Percentiles rank a stretch among this genome's conserved stretches.
These are phyloP conservation scores for Monilinia polystroma DNA, from an alignment of 2,329 filamentous ascomycete genomes.

Conservation along the genomic window DNA sequence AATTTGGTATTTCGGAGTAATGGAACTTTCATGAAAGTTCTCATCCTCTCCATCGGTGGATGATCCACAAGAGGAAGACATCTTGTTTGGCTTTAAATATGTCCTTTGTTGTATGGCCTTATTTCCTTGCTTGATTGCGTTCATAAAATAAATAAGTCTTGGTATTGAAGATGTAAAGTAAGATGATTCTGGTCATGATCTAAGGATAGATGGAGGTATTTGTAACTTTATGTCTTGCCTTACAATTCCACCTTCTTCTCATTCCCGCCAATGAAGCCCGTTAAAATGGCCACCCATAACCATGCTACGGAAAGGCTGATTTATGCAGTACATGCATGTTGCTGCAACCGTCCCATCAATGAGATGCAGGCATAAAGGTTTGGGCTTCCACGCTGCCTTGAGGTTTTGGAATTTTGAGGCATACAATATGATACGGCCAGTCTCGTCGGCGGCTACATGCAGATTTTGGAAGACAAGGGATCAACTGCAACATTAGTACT, in stretches of 20 bases:
- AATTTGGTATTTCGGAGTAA: background rate
- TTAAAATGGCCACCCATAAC: background rate
- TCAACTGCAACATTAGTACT: background rate
- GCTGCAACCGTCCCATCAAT: background rate
- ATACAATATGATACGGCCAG: background rate
- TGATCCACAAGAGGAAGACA: constrained; percentile 9
- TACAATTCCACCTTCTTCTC: background rate
- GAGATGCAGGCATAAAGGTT: background rate
- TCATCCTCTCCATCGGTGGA: background rate
- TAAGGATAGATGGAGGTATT: background rate
- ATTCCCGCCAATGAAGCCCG: background rate
- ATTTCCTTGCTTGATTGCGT: background rate
- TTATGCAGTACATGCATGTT: background rate
- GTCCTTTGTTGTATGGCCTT: background rate
- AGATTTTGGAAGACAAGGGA: too few species aligned
- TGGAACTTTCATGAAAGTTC: background rate
- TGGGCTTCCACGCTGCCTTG: too few species aligned
- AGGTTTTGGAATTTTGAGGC: background rate
- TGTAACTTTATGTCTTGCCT: background rate
- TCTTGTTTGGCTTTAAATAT: background rate
- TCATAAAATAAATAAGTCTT: too few species aligned
- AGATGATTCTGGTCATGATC: background rate
- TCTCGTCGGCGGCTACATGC: background rate
- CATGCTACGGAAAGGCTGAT: constrained; percentile 3
- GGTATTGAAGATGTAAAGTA: background rate